A percentile compares a stretch with the other conserved stretches of the same genome.
phyloP scores from a whole-genome alignment of 192 early-diverging fungal species.

The Paraglomus brasilianum region DNA sequence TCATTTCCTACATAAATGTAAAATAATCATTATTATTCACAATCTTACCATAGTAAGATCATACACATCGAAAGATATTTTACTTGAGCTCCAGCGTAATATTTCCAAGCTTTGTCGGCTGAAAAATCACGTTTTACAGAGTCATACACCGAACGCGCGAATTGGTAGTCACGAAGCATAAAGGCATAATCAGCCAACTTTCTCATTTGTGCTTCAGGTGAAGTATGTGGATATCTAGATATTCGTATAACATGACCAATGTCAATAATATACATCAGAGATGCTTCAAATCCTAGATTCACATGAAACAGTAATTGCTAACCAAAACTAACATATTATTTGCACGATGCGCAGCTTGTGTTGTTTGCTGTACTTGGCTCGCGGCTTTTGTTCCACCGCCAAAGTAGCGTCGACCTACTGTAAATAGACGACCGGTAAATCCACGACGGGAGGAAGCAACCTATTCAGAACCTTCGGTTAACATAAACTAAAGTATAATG shows the following conservation, averaged over 20 bases:
- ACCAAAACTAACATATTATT: too few species aligned
- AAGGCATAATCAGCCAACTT: constrained; percentile 95
- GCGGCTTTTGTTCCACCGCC: constrained; percentile 52
- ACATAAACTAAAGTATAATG: neutral
- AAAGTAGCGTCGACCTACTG: constrained; percentile 81
- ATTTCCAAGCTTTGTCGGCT: constrained; percentile 74
- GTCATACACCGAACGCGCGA: constrained; percentile 90
- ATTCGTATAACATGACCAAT: too few species aligned
- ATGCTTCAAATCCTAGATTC: neutral
- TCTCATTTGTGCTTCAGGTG: constrained; percentile 91
- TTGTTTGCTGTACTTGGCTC: constrained; percentile 40
- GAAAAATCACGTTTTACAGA: constrained; percentile 83
- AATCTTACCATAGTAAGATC: neutral
- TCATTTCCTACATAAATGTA: constrained; percentile 70
- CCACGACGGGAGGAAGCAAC: constrained; percentile 85
- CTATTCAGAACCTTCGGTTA: neutral
- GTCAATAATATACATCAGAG: constrained; percentile 5
- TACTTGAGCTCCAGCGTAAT: constrained; percentile 70
- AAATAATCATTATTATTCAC: neutral
- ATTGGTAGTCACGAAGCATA: constrained; percentile 91
- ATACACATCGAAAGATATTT: neutral
- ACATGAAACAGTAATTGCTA: neutral
- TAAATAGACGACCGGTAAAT: constrained; percentile 85
- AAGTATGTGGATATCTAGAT: constrained; percentile 59
- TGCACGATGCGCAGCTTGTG: constrained; percentile 37